A percentile compares a stretch with the other conserved stretches of the same genome.
These are phyloP conservation scores for Hebeloma cylindrosporum DNA, from an alignment of 768 basidiomycete species.

Conservation along the genomic window DNA sequence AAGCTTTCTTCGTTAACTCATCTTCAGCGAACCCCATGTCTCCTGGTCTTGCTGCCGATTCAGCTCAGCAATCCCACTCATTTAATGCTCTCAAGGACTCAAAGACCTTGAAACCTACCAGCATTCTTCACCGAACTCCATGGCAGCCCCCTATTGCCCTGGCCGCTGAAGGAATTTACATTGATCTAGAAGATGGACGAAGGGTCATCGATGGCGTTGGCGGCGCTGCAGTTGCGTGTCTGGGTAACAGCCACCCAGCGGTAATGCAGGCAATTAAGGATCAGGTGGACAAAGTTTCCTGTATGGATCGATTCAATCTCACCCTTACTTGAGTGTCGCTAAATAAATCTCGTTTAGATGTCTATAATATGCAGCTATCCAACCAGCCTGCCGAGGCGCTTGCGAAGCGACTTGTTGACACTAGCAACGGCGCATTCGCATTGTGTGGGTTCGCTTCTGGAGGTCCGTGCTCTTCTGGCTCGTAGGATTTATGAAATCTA, in stretches of 20 bases:
- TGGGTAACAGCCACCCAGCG: slow-evolving; percentile 73
- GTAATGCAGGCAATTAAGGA: slow-evolving; percentile 76
- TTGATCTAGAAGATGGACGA: slow-evolving; percentile 68
- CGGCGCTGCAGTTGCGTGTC: slow-evolving; percentile 80
- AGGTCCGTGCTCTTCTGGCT: slow-evolving; percentile 42
- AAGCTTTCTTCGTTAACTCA: background rate
- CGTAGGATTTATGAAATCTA: background rate
- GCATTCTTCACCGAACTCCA: slow-evolving; percentile 68
- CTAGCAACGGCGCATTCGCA: slow-evolving; percentile 73
- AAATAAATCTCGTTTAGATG: slow-evolving; percentile 47
- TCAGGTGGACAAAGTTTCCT: slow-evolving; percentile 75
- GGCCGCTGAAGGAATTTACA: slow-evolving; percentile 65
- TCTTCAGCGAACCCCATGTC: slow-evolving; percentile 1
- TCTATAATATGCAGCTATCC: slow-evolving; percentile 84
- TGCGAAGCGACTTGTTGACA: slow-evolving; percentile 62
- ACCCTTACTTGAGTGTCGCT: background rate
- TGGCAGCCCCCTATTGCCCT: slow-evolving; percentile 73
- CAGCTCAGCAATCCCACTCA: background rate
- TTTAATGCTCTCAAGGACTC: slow-evolving; percentile 16
- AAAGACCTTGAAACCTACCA: slow-evolving; percentile 16
- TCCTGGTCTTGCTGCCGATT: slow-evolving; percentile 8
- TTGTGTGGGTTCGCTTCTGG: slow-evolving; percentile 72
- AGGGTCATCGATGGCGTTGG: slow-evolving; percentile 78
- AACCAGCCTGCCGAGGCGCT: slow-evolving; percentile 81
- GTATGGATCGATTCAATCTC: slow-evolving; percentile 40